Conservation (phyloP, 129 eudicot species). For the Flaveria sonorensis region DNA sequence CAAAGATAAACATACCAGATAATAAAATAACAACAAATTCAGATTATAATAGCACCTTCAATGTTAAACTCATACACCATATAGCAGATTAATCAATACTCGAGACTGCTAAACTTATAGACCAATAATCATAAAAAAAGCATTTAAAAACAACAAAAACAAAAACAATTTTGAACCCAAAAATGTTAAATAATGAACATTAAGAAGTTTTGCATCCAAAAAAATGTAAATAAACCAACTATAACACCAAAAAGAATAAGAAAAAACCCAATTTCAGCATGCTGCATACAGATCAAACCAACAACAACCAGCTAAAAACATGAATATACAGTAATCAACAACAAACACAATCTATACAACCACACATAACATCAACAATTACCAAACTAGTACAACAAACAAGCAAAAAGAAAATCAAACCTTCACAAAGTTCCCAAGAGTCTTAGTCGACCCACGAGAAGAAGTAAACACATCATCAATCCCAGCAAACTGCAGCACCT, state of each 20-base stretch:
- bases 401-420: slow-evolving; percentile 18
- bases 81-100: neutral
- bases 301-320: no score
- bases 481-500: slow-evolving; percentile 83
- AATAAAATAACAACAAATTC: neutral
- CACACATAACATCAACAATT: no score
- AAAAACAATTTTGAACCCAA: neutral
- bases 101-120: neutral
- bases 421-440: slow-evolving; percentile 81
- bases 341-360: neutral
- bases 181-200: no score
- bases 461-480: slow-evolving; percentile 77
- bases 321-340: neutral
- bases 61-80: neutral
- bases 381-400: neutral
- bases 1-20: neutral
- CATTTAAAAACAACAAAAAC: neutral
- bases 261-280: no score
- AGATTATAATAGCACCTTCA: neutral
- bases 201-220: no score
- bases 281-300: no score
- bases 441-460: slow-evolving; percentile 74
- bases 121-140: neutral
- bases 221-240: no score
- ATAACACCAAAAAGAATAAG: no score